Percentiles rank a stretch among this genome's conserved stretches.
Evolutionary conservation across 768 basidiomycete genomes (phyloP).

Genomic region (Rhizopogon sp.): DNA sequence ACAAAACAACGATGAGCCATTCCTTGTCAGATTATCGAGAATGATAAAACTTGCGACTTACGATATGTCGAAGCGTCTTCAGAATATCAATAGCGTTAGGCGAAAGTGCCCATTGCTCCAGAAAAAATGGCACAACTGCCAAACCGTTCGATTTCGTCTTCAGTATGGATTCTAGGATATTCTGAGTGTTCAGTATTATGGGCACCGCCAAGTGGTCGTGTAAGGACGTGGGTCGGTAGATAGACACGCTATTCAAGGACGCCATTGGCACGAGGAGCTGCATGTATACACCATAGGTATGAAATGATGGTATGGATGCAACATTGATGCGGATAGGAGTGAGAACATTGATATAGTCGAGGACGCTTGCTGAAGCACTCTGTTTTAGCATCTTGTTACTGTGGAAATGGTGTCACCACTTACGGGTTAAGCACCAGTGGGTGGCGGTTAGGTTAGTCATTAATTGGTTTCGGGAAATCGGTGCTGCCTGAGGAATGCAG

Average conservation of each 20-base stretch:
- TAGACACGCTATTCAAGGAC: slow-evolving; percentile 7
- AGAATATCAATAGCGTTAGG: slow-evolving; percentile 13
- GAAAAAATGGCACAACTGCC: slow-evolving; percentile 15
- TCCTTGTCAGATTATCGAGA: too few species aligned
- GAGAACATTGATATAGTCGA: slow-evolving; percentile 5
- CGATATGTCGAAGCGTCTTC: slow-evolving; percentile 13
- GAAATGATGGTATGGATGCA: slow-evolving; percentile 18
- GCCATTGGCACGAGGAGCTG: slow-evolving; percentile 13
- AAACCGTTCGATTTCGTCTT: slow-evolving; percentile 10
- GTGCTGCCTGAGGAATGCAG: slow-evolving; percentile 49
- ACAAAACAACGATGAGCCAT: background rate
- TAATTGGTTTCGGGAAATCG: slow-evolving; percentile 39
- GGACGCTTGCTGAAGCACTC: slow-evolving; percentile 2
- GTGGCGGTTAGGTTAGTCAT: slow-evolving; percentile 24
- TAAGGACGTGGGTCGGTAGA: slow-evolving; percentile 17
- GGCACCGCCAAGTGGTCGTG: slow-evolving; percentile 12
- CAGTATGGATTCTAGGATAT: slow-evolving; percentile 12
- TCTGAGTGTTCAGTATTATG: slow-evolving; percentile 15
- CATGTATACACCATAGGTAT: slow-evolving; percentile 11
- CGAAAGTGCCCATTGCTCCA: slow-evolving; percentile 17
- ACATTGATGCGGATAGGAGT: slow-evolving; percentile 1
- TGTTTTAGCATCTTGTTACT: background rate
- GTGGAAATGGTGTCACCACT: slow-evolving; percentile 1
- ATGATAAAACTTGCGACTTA: slow-evolving; percentile 1
- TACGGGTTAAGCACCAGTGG: slow-evolving; percentile 33